These are phyloP conservation scores for Phytopythium mirpurense DNA, from an alignment of 352 stramenopile species.

Conservation along the genomic window DNA sequence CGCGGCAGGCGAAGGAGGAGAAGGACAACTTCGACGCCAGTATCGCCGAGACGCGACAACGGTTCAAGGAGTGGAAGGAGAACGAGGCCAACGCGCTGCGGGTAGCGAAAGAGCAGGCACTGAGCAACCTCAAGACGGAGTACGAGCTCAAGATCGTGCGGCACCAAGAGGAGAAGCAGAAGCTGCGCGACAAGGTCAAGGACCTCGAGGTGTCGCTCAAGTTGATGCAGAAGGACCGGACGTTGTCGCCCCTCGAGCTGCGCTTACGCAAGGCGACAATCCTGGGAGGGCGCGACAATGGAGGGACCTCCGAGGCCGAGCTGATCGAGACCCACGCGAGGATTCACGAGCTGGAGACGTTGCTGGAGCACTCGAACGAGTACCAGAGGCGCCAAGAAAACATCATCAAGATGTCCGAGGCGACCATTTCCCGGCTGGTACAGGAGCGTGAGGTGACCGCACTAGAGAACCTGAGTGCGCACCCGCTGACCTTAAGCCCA, in stretches of 20 bases:
- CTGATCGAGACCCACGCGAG: constrained; percentile 46
- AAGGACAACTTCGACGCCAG: constrained; percentile 45
- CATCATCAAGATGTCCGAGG: constrained; percentile 58
- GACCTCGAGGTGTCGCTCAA: constrained; percentile 64
- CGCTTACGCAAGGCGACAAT: constrained; percentile 60
- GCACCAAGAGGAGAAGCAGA: constrained; percentile 71
- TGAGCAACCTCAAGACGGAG: constrained; percentile 48
- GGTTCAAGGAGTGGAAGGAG: constrained; percentile 70
- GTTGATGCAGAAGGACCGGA: constrained; percentile 57
- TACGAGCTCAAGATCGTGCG: constrained; percentile 62
- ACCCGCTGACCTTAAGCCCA: constrained; percentile 18
- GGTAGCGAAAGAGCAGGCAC: constrained; percentile 35
- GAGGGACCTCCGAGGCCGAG: constrained; percentile 38
- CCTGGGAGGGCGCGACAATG: constrained; percentile 36
- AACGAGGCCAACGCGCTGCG: constrained; percentile 31
- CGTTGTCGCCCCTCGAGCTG: constrained; percentile 55
- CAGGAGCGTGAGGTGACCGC: constrained; percentile 45
- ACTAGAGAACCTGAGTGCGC: constrained; percentile 34
- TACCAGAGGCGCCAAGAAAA: constrained; percentile 57
- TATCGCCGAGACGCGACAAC: constrained; percentile 45
- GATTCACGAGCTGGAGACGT: constrained; percentile 49
- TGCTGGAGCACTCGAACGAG: constrained; percentile 50
- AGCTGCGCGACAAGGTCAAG: constrained; percentile 67
- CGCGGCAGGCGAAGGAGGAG: constrained; percentile 43
- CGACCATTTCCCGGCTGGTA: constrained; percentile 56